Conservation (phyloP, 495 filamentous ascomycete species). For the Tuber magnatum region DNA sequence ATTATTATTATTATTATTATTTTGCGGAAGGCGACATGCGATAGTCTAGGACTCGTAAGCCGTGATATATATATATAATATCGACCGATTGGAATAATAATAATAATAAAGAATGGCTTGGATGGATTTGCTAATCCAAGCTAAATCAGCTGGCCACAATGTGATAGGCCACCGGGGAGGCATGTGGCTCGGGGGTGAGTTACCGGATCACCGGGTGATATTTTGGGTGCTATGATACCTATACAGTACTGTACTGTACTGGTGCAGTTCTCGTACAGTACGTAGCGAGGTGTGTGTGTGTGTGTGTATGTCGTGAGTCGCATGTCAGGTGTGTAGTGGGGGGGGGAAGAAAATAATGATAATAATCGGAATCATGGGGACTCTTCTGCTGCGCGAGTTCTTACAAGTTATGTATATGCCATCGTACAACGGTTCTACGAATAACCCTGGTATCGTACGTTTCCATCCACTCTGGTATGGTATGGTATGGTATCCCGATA, state of each 20-base stretch:
- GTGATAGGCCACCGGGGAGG: background rate
- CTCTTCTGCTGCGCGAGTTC: background rate
- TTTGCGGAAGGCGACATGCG: background rate
- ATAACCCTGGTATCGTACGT: background rate
- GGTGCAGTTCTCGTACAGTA: background rate
- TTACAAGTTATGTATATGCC: background rate
- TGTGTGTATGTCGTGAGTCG: background rate
- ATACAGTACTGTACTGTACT: too few relatives aligned
- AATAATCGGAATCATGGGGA: background rate
- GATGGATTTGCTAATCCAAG: background rate
- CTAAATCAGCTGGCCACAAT: background rate
- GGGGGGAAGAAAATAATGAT: background rate
- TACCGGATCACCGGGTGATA: background rate
- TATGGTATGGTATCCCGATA: background rate
- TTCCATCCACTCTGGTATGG: background rate
- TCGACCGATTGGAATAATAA: too few relatives aligned
- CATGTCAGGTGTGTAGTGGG: background rate
- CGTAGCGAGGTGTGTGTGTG: background rate
- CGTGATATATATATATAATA: background rate
- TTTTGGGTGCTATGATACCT: background rate
- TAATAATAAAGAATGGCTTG: background rate
- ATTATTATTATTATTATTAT: too few relatives aligned
- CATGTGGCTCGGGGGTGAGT: background rate
- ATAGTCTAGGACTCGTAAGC: background rate
- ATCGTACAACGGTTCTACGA: background rate